Conservation (phyloP, 2,329 filamentous ascomycete species). For the Cryphonectria parasitica region DNA sequence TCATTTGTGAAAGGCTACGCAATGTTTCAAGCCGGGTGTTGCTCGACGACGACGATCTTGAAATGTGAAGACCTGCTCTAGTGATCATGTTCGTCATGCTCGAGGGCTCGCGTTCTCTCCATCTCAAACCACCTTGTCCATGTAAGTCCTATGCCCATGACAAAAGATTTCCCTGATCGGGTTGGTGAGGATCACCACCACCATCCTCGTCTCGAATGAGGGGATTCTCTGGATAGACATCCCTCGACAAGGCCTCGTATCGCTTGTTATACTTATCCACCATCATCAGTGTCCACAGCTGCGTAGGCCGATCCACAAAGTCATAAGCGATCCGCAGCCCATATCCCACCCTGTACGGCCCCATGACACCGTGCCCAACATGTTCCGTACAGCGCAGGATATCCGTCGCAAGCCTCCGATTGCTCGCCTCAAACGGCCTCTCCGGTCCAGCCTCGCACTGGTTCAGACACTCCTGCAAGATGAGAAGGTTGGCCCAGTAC, state of each 20-base stretch:
- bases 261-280: constrained; percentile 19
- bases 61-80: background rate
- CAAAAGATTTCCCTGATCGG: background rate
- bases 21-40: constrained; percentile 5
- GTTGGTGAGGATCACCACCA: background rate
- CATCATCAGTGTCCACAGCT: constrained; percentile 40
- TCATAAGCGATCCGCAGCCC: constrained; percentile 45
- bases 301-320: constrained; percentile 40
- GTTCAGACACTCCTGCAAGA: constrained; percentile 44
- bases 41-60: background rate
- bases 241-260: constrained; percentile 22
- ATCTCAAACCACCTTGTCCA: background rate
- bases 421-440: constrained; percentile 33
- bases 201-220: background rate
- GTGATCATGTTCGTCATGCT: background rate
- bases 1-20: constrained; percentile 5
- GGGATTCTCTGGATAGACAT: constrained; percentile 17
- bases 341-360: constrained; percentile 44
- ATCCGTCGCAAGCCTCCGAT: constrained; percentile 36
- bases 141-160: background rate
- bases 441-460: constrained; percentile 37
- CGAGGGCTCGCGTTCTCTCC: background rate
- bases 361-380: constrained; percentile 43
- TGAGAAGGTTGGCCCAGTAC: constrained; percentile 46
- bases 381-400: constrained; percentile 45